phyloP scores from a whole-genome alignment of 805 yeast genomes.

The Ogataea saltuana region DNA sequence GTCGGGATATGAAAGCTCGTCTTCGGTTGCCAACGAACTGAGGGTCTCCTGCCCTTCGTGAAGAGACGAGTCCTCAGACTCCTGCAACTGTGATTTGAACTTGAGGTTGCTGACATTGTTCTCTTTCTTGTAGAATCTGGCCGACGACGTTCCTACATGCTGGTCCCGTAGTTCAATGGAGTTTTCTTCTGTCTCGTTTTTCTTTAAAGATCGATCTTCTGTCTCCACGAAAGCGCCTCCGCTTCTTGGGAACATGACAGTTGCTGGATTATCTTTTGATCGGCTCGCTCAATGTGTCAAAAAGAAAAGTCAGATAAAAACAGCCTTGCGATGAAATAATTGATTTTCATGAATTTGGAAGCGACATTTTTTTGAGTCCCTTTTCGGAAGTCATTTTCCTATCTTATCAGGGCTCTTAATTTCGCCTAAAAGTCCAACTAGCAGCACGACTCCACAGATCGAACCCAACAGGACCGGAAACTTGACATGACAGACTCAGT shows the following conservation, averaged over 20 bases:
- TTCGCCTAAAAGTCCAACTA: too few relatives aligned
- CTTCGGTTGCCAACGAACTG: background rate
- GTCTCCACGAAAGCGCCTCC: background rate
- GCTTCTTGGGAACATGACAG: background rate
- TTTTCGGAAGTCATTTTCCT: background rate
- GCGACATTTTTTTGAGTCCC: too few relatives aligned
- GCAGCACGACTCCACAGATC: too few relatives aligned
- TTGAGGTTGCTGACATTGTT: slow-evolving; percentile 5
- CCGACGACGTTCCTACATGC: slow-evolving; percentile 11
- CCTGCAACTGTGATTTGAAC: background rate
- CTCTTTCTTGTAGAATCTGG: slow-evolving; percentile 4
- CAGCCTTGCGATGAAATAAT: too few relatives aligned
- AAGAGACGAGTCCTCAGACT: background rate
- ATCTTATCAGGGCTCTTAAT: too few relatives aligned
- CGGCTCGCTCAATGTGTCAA: too few relatives aligned
- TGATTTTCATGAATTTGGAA: background rate
- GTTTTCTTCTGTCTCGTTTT: slow-evolving; percentile 2
- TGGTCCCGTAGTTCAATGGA: slow-evolving; percentile 2
- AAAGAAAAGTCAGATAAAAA: background rate
- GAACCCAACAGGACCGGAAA: too few relatives aligned
- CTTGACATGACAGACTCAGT: too few relatives aligned
- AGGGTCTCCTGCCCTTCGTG: background rate
- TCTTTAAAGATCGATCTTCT: background rate
- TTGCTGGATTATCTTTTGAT: too few relatives aligned
- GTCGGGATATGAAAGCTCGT: slow-evolving; percentile 46